A percentile compares a stretch with the other conserved stretches of the same genome.
phyloP scores from a whole-genome alignment of 129 eudicot species.

The Artemisia tridentata region DNA sequence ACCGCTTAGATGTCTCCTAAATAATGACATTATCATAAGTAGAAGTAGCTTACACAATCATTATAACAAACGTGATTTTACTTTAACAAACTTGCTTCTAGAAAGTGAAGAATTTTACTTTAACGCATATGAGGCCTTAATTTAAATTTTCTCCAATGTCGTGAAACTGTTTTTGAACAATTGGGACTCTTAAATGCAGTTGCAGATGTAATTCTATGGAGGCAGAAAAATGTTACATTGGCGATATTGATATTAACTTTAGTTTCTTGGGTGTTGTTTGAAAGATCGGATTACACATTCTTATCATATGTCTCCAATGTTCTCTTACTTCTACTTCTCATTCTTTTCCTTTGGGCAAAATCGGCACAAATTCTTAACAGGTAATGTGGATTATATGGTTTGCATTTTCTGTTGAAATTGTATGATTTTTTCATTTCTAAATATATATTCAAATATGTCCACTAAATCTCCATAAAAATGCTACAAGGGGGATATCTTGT shows the following conservation, averaged over 20 bases:
- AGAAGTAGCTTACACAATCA: no score
- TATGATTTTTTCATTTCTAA: conserved; percentile 3
- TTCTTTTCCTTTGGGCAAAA: conserved; percentile 90
- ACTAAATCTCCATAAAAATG: background rate
- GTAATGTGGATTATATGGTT: conserved; percentile 36
- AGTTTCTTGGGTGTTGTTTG: conserved; percentile 80
- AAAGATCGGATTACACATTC: conserved; percentile 75
- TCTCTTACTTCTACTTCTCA: conserved; percentile 62
- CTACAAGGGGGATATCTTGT: background rate
- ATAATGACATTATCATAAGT: background rate
- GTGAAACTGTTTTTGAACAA: background rate
- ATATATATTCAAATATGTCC: background rate
- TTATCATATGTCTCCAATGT: conserved; percentile 71
- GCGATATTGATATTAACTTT: conserved; percentile 47
- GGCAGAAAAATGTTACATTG: conserved; percentile 51
- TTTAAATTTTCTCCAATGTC: background rate
- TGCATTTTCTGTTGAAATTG: conserved; percentile 17
- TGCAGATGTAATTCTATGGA: conserved; percentile 93
- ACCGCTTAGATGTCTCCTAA: background rate
- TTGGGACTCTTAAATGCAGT: conserved; percentile 35
- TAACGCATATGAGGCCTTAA: background rate
- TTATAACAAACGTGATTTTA: no score
- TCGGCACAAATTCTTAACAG: conserved; percentile 83
- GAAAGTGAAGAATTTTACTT: background rate
- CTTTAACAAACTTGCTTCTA: no score